Base-by-base conservation (phyloP, 108 stramenopile genomes). In the Aurantiochytrium sp. region DNA sequence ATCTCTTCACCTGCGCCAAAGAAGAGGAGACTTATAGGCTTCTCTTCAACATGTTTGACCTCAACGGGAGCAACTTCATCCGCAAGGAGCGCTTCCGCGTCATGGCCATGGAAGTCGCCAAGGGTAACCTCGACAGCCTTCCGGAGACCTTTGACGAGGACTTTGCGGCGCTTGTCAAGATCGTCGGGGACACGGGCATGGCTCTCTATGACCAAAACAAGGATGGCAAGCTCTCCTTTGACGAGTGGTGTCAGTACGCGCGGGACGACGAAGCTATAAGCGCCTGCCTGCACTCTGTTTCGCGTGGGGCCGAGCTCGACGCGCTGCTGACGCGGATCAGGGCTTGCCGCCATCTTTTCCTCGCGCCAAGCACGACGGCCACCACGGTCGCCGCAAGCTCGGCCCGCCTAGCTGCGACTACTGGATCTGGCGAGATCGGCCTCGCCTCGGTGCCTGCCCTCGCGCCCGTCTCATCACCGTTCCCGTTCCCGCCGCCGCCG, bases 51-150 rank as follows among this genome's bases (percentile, higher is more conserved):
- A 81, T 81, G 73, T 81, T 81, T 48, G 73, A 81, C 3, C 27
- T 81, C 0, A 41, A 48, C 3, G 73, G 73, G 21, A 48, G 42
- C 27, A 48, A 48, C n/a, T 81, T 48, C 45, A 48, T 81, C 2
- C 73, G 73, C 45, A 81, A 48, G 73, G 45, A 81, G 73, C 42
- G 45, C 12, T 81, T 81, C 73, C 73, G 73, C 45, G 73, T 48
- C 17, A 81, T 81, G 73, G 73, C 39, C 17, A 17, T 3, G 2
- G 73, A 41, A 30, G 42, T 81, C 0, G 42, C 45, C 24, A 81
- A 81, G 30, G 73, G 73, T 48, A 15, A 48, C 24, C 30, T 41
- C 42, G 39, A 42, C n/a, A 12, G 6, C 24, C 42, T 48, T 17
- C 73, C 73, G 1, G 73, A 41, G 39, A 48, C 6, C 12, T 48